Percentiles rank a stretch among this genome's conserved stretches.
phyloP scores from a whole-genome alignment of 192 early-diverging fungal species.

The Coemansia sp. region DNA sequence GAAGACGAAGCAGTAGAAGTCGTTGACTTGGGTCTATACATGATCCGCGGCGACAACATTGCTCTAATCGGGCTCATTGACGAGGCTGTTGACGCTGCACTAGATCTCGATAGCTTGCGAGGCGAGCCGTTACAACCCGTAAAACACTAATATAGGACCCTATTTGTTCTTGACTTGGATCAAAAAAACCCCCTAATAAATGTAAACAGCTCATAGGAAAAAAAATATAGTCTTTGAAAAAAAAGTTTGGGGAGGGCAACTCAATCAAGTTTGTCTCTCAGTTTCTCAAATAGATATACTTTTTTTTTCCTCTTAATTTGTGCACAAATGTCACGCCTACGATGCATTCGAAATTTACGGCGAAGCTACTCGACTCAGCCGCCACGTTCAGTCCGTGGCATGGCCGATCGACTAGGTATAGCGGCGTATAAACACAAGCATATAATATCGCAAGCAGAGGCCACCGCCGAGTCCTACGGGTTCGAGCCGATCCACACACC shows the following conservation, averaged over 20 bases:
- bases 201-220: not conserved
- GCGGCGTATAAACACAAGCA: constrained; percentile 52
- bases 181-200: not conserved
- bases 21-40: constrained; percentile 55
- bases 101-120: constrained; percentile 34
- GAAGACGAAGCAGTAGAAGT: constrained; percentile 59
- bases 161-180: not conserved
- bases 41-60: constrained; percentile 60
- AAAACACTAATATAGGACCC: constrained; percentile 13
- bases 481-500: constrained; percentile 67
- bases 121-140: constrained; percentile 33
- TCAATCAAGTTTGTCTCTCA: not conserved
- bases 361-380: constrained; percentile 14
- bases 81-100: constrained; percentile 31
- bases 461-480: constrained; percentile 54
- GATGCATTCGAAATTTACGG: constrained; percentile 5
- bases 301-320: not conserved
- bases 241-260: not conserved
- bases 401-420: constrained; percentile 62
- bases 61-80: constrained; percentile 53
- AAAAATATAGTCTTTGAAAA: too few relatives aligned
- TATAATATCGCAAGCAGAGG: constrained; percentile 48
- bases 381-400: constrained; percentile 63
- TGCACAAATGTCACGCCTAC: constrained; percentile 1
- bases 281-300: not conserved